Conservation (phyloP, 768 basidiomycete genomes). For the Collybia sp. region DNA sequence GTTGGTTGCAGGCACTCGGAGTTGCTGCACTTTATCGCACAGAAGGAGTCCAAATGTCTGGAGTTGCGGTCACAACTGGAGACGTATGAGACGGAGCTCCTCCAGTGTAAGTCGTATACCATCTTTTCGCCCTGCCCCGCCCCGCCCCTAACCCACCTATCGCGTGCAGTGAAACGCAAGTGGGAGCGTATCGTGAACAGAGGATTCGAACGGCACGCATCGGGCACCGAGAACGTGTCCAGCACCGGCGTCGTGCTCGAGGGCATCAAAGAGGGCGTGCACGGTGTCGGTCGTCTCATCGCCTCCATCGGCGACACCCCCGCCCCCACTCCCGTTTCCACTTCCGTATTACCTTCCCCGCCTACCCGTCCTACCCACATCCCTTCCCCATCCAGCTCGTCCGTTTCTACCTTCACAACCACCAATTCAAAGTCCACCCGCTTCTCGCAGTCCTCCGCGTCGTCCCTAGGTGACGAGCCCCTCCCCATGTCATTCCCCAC, state of each 20-base stretch:
- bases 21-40: constrained; percentile 77
- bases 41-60: constrained; percentile 81
- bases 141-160: neutral
- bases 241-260: constrained; percentile 39
- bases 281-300: constrained; percentile 52
- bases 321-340: constrained; percentile 17
- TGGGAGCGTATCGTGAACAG: constrained; percentile 79
- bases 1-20: constrained; percentile 70
- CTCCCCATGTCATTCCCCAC: constrained; percentile 1
- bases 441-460: constrained; percentile 40
- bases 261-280: constrained; percentile 63
- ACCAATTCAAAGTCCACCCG: constrained; percentile 24
- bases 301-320: constrained; percentile 34
- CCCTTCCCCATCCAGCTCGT: constrained; percentile 15
- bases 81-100: constrained; percentile 67
- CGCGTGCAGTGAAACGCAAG: constrained; percentile 61
- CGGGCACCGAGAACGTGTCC: constrained; percentile 14
- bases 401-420: constrained; percentile 3
- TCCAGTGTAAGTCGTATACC: constrained; percentile 39
- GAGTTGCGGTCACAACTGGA: constrained; percentile 75
- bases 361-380: constrained; percentile 7
- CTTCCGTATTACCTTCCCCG: constrained; percentile 10
- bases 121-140: constrained; percentile 1
- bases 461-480: constrained; percentile 37
- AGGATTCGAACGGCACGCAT: constrained; percentile 37